Percentiles rank a stretch among this genome's conserved stretches.
Conservation (phyloP, 768 basidiomycete genomes). For the Holtermannia corniformis region DNA sequence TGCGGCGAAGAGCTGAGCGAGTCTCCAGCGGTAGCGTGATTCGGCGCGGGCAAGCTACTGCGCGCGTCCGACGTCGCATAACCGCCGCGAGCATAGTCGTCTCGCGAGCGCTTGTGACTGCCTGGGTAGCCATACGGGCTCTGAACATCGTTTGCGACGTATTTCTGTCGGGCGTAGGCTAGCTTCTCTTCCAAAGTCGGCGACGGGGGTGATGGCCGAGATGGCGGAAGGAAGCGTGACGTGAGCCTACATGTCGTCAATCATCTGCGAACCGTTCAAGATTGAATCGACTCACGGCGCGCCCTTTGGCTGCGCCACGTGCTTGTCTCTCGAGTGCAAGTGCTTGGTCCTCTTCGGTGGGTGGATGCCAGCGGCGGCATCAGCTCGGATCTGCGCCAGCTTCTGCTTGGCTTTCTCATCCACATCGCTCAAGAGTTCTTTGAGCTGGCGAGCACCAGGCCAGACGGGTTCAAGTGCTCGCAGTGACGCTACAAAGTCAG, state of each 20-base stretch:
- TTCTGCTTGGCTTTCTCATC: slow-evolving; percentile 23
- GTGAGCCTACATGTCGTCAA: too few relatives aligned
- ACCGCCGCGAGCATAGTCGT: background rate
- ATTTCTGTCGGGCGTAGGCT: background rate
- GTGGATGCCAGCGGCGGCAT: background rate
- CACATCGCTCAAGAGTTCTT: slow-evolving; percentile 30
- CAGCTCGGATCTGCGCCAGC: background rate
- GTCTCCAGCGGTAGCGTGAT: too few relatives aligned
- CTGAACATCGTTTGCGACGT: background rate
- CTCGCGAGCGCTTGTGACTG: background rate
- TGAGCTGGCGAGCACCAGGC: slow-evolving; percentile 32
- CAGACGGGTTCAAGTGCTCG: slow-evolving; percentile 33
- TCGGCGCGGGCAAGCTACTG: background rate
- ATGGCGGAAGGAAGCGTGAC: background rate
- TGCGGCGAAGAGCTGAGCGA: background rate
- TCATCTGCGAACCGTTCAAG: too few relatives aligned
- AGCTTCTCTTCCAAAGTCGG: background rate
- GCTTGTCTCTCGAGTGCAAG: background rate
- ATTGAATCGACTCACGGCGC: background rate
- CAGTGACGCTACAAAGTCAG: slow-evolving; percentile 6
- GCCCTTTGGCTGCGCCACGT: background rate
- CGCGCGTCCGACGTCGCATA: background rate
- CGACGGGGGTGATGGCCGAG: background rate
- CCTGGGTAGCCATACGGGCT: background rate
- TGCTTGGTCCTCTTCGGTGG: too few relatives aligned